Evolutionary conservation across 2,329 filamentous ascomycete genomes (phyloP), one percentile per base, ranked within the genome.

Genomic region (Cordyceps pruinosa): DNA sequence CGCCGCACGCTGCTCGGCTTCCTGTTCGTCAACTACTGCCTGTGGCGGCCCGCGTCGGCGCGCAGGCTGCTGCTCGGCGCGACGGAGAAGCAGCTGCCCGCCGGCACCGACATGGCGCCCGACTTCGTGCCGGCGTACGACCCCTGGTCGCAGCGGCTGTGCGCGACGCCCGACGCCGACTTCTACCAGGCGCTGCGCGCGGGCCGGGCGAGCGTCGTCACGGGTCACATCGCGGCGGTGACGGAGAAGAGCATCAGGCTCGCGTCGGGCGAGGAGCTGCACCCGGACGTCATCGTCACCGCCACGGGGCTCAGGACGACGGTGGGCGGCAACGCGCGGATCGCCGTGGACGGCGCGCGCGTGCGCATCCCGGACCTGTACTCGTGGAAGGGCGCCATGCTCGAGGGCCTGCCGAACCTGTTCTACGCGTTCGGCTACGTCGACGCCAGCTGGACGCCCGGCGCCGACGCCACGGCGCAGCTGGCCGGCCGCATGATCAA

Each of bases 61-160:
- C 47, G 47, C 34, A 39, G 28, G 47, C 23, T 50, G 21, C 34
- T 50, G 19, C 65, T 65, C n/a, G 70, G 68, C 45, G 59, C 66
- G 17, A 61, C 75, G 4, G 65, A 67, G 34, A 66, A 69, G 28
- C 65, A 79, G 39, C 73, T 87, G 0, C 83, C 83, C 0, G 63
- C 63, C 0, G 65, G 72, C 26, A 68, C 82, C n/a, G 68, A 72
- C 2, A 65, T 72, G 59, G 75, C 82, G n/a, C 79, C 78, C 1
- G 75, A 85, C 64, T 83, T 84, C 69, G 71, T 71, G 23, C 81
- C 81, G 0, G 65, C 67, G 1, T 84, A 84, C 58, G 75, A 77
- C 7, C 82, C 82, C 0, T 85, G 86, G 84, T 78, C 88, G 54
- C 87, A 90, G 64, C 80, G 88, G 1, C 70, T 90, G 21, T 90